A percentile compares a stretch with the other conserved stretches of the same genome.
phyloP scores from a whole-genome alignment of 768 basidiomycete genomes.

The Clitopilus passeckerianus region DNA sequence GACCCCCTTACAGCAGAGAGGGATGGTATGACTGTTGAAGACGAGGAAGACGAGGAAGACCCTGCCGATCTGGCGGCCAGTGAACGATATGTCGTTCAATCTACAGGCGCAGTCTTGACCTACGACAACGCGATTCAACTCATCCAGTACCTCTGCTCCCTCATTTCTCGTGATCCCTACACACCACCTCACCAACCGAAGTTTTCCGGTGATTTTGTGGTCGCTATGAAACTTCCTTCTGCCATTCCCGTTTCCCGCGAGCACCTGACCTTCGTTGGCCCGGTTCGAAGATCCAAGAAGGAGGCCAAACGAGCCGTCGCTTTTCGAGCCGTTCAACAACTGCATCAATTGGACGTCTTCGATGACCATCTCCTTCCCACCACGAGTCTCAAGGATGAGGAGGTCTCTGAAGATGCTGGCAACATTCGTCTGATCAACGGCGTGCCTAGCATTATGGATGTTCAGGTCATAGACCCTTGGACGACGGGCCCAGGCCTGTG shows the following conservation, averaged over 20 bases:
- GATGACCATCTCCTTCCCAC: conserved; percentile 79
- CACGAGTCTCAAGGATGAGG: conserved; percentile 39
- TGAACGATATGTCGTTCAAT: conserved; percentile 69
- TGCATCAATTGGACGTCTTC: conserved; percentile 70
- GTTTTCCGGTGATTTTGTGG: conserved; percentile 56
- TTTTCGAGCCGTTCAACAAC: conserved; percentile 67
- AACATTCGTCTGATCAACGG: conserved; percentile 35
- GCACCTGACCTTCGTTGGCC: conserved; percentile 55
- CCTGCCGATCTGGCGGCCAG: conserved; percentile 56
- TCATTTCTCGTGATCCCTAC: conserved; percentile 70
- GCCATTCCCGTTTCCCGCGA: conserved; percentile 54
- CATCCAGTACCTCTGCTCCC: conserved; percentile 70
- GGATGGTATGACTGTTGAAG: conserved; percentile 16
- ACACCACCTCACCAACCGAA: conserved; percentile 56
- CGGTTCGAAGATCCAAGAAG: conserved; percentile 59
- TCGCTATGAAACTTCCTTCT: conserved; percentile 60
- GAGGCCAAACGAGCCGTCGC: conserved; percentile 83
- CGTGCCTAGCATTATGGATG: conserved; percentile 52
- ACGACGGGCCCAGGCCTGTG: conserved; percentile 49
- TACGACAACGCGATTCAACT: conserved; percentile 72
- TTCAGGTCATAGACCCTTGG: conserved; percentile 66
- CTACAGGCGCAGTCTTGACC: conserved; percentile 74
- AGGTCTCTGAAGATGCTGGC: conserved; percentile 45
- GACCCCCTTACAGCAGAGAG: conserved; percentile 9
- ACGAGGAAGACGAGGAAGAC: conserved; percentile 31